Base-by-base conservation (phyloP, 2,329 filamentous ascomycete genomes). In the Fusarium mangiferae region DNA sequence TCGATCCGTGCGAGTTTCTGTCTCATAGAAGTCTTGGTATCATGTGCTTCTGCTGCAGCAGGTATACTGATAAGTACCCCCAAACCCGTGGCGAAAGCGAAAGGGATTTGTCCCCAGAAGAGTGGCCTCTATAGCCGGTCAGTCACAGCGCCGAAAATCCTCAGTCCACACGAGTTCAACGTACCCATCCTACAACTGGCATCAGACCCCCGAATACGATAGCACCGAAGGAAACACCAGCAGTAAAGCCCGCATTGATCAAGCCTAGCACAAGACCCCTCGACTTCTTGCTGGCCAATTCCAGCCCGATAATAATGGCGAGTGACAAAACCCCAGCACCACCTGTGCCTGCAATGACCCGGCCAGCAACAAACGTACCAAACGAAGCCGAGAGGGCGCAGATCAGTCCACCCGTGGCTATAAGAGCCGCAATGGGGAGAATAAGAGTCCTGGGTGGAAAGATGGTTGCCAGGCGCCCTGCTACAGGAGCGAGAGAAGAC, bases 261-360 rank as follows among this genome's bases (percentile, higher is more conserved):
- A 94, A 81, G 2, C 93, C 94, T 69, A 97, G 89, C 63, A 91
- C 93, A 26, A 96, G 73, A 0, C 94, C 94, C 65, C 94, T 87
- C 9, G 89, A 86, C 72, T 90, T 90, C 69, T 90, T 89, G 28
- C 87, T 90, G 0, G 91, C 89, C 70, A 96, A 83, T 79, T 96
- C 92, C n/a, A 96, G 87, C 1, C 94, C 90, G 28, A 96, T 85
- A 54, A 97, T 94, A 52, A 94, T 90, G 3, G 91, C 88, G 12
- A 95, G 87, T 1, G 92, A 92, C 83, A 94, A 89, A 54, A 94
- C 88, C 1, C 93, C 93, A 6, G 92, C 92, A 22, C 88, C 91
- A 2, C 93, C 94, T 14, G 90, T 80, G 1, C 94, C 94, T 7
- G 90, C 88, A 22, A 95, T 78, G 4, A 89, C 89, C 51, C 94